Percentiles rank a stretch among this genome's conserved stretches.
Evolutionary conservation across 169 alveolate species (phyloP).

Genomic region (Plasmodium coatneyi): DNA sequence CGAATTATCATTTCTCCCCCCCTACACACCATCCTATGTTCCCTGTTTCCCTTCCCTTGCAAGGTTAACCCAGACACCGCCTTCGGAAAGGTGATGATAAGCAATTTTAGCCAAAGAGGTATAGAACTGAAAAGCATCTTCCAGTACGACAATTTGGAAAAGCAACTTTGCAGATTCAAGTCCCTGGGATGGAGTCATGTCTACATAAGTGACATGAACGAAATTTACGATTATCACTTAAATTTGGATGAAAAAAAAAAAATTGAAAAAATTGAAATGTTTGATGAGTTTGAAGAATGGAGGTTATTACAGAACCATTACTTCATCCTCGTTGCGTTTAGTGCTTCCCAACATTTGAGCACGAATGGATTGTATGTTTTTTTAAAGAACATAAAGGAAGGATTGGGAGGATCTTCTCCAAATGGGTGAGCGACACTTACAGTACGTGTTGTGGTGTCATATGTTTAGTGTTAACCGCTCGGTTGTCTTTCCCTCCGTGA

Average conservation of each 20-base stretch:
- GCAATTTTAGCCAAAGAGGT: slow-evolving; percentile 65
- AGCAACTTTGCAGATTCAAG: slow-evolving; percentile 36
- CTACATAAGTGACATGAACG: slow-evolving; percentile 76
- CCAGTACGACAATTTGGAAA: slow-evolving; percentile 42
- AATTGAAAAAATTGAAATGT: slow-evolving; percentile 79
- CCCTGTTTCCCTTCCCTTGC: background rate
- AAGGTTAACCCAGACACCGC: slow-evolving; percentile 75
- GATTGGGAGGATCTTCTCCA: background rate
- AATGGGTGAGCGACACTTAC: background rate
- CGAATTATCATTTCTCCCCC: background rate
- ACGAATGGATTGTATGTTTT: slow-evolving; percentile 17
- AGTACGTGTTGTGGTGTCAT: background rate
- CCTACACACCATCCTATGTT: too few species aligned
- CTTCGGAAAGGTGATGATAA: slow-evolving; percentile 67
- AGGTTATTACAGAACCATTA: slow-evolving; percentile 78
- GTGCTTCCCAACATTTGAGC: slow-evolving; percentile 10
- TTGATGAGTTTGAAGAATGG: slow-evolving; percentile 85
- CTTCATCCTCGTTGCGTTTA: slow-evolving; percentile 68
- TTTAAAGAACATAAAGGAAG: slow-evolving; percentile 17
- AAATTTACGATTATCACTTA: slow-evolving; percentile 77
- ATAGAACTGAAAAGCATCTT: slow-evolving; percentile 56
- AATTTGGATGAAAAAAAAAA: slow-evolving; percentile 59
- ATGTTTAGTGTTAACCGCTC: background rate
- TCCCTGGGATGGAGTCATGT: slow-evolving; percentile 77
- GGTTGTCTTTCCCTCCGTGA: background rate